Evolutionary conservation across 441 rosid genomes (phyloP).

Genomic region (Populus hybrid): DNA sequence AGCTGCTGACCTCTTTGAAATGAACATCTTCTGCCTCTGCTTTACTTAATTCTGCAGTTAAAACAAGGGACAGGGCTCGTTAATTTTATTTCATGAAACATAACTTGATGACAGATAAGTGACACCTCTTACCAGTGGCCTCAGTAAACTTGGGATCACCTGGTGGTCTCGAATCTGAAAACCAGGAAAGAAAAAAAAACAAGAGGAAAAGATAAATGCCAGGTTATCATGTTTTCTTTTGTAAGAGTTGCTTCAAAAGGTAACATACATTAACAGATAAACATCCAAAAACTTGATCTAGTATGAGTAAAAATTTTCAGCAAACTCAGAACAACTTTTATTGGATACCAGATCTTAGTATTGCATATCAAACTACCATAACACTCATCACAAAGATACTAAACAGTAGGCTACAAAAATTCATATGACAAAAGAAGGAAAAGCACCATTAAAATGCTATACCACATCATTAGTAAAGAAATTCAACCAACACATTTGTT

Average conservation of each 20-base stretch:
- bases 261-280: not conserved
- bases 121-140: conserved; percentile 61
- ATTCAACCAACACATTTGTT: conserved; percentile 3
- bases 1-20: conserved; percentile 74
- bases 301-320: not conserved
- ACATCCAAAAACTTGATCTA: not conserved
- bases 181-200: not conserved
- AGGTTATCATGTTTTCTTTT: not conserved
- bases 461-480: not conserved
- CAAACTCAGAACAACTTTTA: not conserved
- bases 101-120: conserved; percentile 4
- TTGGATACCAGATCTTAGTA: not conserved
- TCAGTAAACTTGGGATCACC: conserved; percentile 68
- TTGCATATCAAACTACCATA: not conserved
- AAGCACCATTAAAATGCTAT: not conserved
- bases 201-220: not conserved
- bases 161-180: conserved; percentile 59
- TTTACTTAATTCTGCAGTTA: conserved; percentile 63
- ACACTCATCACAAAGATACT: not conserved
- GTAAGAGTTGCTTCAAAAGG: not conserved
- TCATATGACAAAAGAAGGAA: not conserved
- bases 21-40: conserved; percentile 84
- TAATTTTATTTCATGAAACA: conserved; percentile 4
- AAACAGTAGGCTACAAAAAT: not conserved
- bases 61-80: not conserved